These are phyloP conservation scores for Cladobotryum mycophilum DNA, from an alignment of 2,329 filamentous ascomycete genomes.

Conservation along the genomic window DNA sequence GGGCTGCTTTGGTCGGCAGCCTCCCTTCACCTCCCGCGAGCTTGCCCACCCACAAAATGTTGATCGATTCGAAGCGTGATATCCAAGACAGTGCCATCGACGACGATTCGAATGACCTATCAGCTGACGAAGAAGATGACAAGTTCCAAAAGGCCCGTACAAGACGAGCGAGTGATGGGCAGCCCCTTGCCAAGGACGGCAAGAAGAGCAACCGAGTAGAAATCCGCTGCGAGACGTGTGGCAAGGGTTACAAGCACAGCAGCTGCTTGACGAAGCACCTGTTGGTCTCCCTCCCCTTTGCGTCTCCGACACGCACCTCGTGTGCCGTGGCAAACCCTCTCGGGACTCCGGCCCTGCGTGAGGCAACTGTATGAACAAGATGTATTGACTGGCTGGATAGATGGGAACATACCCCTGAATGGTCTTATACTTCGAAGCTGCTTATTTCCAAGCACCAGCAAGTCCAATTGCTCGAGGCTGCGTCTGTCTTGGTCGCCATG, in stretches of 20 bases:
- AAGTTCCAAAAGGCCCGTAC: conserved; percentile 45
- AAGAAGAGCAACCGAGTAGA: conserved; percentile 79
- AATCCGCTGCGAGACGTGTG: conserved; percentile 94
- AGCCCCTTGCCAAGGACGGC: conserved; percentile 73
- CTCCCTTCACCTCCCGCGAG: conserved; percentile 61
- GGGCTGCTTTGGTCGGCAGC: conserved; percentile 47
- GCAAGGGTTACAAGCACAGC: conserved; percentile 99
- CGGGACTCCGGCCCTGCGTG: background rate
- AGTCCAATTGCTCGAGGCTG: conserved; percentile 93
- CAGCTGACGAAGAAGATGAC: conserved; percentile 46
- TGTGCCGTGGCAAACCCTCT: conserved; percentile 10
- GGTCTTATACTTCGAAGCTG: conserved; percentile 93
- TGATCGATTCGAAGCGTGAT: conserved; percentile 43
- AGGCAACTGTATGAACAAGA: conserved; percentile 10
- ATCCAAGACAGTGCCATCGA: conserved; percentile 59
- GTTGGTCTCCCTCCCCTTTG: conserved; percentile 67
- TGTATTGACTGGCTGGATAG: conserved; percentile 45
- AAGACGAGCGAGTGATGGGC: conserved; percentile 75
- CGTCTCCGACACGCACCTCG: conserved; percentile 1
- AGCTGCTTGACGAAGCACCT: conserved; percentile 99
- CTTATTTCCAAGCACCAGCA: conserved; percentile 99
- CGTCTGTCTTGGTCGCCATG: conserved; percentile 93
- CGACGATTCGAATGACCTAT: conserved; percentile 57
- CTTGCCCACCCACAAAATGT: conserved; percentile 53
- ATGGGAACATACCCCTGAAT: conserved; percentile 99